A percentile compares a stretch with the other conserved stretches of the same genome.
phyloP scores from a whole-genome alignment of 371 early-diverging fungal species.

The Mucor indicus region DNA sequence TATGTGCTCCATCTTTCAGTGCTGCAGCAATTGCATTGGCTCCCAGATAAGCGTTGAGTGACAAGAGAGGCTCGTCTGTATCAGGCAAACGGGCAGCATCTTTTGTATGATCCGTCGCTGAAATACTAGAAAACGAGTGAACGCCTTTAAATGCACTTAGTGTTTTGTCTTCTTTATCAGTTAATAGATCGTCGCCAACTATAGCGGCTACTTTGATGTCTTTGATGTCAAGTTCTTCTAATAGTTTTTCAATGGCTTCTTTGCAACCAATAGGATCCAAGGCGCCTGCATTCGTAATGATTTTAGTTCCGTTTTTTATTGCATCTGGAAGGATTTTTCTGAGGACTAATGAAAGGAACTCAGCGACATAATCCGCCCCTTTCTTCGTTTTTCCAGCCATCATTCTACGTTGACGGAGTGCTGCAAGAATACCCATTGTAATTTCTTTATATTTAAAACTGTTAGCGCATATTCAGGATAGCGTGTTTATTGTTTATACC shows the following conservation, averaged over 20 bases:
- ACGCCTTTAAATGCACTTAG: slow-evolving; percentile 36
- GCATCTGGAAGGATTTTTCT: slow-evolving; percentile 52
- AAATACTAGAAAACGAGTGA: slow-evolving; percentile 50
- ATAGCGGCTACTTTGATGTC: slow-evolving; percentile 65
- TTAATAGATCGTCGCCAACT: slow-evolving; percentile 63
- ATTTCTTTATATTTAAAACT: too few relatives aligned
- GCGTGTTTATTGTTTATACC: slow-evolving; percentile 36
- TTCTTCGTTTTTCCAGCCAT: slow-evolving; percentile 50
- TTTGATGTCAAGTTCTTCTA: slow-evolving; percentile 46
- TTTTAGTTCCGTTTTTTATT: slow-evolving; percentile 57
- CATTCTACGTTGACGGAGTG: slow-evolving; percentile 48
- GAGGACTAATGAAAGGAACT: slow-evolving; percentile 59
- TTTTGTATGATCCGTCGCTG: slow-evolving; percentile 33
- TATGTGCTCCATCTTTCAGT: slow-evolving; percentile 60
- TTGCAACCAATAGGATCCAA: slow-evolving; percentile 70
- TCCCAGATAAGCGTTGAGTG: slow-evolving; percentile 67
- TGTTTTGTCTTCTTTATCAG: slow-evolving; percentile 20
- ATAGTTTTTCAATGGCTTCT: slow-evolving; percentile 59
- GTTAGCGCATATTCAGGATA: too few relatives aligned
- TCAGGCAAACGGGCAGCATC: slow-evolving; percentile 55
- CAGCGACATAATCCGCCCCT: slow-evolving; percentile 63
- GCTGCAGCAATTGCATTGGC: slow-evolving; percentile 61
- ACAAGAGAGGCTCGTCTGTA: slow-evolving; percentile 49
- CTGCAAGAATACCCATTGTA: slow-evolving; percentile 74
- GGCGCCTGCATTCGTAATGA: slow-evolving; percentile 77